phyloP scores from a whole-genome alignment of 2,329 filamentous ascomycete species.

The Metarhizium sp. region DNA sequence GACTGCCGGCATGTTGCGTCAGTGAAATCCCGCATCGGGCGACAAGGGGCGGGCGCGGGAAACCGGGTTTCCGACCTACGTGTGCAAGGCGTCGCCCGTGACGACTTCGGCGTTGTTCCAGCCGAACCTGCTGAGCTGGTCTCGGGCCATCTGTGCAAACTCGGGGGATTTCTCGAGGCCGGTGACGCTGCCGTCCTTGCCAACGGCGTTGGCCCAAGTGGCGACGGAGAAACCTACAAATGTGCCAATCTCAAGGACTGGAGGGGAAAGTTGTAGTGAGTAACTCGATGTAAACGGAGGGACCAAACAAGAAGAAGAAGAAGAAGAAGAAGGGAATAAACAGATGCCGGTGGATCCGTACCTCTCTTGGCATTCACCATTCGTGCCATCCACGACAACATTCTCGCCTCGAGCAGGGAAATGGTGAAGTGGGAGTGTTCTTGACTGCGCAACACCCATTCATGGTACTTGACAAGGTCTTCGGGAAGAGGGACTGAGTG shows the following conservation, averaged over 20 bases:
- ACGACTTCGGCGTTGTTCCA: constrained; percentile 1
- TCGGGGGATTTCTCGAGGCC: constrained; percentile 4
- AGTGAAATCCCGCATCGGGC: not conserved
- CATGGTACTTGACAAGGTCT: constrained; percentile 2
- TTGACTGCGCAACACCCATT: constrained; percentile 4
- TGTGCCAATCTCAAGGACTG: constrained; percentile 3
- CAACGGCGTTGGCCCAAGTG: constrained; percentile 2
- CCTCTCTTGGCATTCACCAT: constrained; percentile 4
- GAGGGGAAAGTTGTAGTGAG: not conserved
- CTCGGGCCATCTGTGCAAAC: not conserved
- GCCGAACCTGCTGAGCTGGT: not conserved
- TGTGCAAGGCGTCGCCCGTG: not conserved
- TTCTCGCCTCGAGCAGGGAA: constrained; percentile 8
- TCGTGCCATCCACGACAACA: constrained; percentile 5
- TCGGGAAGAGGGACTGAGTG: constrained; percentile 3
- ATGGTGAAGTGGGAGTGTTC: constrained; percentile 4
- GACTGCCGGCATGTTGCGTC: constrained; percentile 9
- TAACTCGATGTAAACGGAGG: not conserved
- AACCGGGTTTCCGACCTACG: not conserved
- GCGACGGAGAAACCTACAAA: constrained; percentile 6
- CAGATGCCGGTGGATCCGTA: not conserved
- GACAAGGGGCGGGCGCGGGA: not conserved
- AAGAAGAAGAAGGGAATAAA: not conserved
- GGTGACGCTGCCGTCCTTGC: constrained; percentile 1
- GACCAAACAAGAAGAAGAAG: no score